Evolutionary conservation across 805 yeast genomes (phyloP).

Genomic region (Pichia cabralensis): DNA sequence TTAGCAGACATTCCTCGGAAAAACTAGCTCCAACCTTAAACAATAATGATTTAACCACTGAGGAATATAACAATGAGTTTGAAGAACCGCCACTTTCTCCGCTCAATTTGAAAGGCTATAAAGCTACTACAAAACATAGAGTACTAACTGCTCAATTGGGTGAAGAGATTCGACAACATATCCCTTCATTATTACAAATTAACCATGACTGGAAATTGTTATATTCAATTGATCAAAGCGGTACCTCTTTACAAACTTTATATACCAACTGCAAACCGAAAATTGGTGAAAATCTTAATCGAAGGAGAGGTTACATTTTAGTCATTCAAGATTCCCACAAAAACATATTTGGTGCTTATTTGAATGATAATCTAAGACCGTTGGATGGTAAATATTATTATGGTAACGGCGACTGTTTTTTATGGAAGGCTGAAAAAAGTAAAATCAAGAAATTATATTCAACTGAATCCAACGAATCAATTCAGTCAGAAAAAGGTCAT

Average conservation of each 20-base stretch:
- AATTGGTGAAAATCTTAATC: slow-evolving; percentile 24
- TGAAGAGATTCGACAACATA: slow-evolving; percentile 56
- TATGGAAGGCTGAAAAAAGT: slow-evolving; percentile 65
- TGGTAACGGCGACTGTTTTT: slow-evolving; percentile 93
- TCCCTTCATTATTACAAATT: slow-evolving; percentile 75
- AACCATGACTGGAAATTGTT: slow-evolving; percentile 66
- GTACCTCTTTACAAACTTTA: slow-evolving; percentile 74
- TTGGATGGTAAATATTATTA: slow-evolving; percentile 66
- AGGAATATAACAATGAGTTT: background rate
- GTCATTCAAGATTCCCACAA: slow-evolving; percentile 57
- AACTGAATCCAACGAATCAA: background rate
- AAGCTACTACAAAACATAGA: slow-evolving; percentile 42
- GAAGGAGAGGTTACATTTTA: slow-evolving; percentile 57
- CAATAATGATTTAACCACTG: background rate
- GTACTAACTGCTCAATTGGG: slow-evolving; percentile 53
- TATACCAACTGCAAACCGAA: slow-evolving; percentile 47
- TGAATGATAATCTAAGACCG: slow-evolving; percentile 64
- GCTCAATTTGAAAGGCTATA: slow-evolving; percentile 51
- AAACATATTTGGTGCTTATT: slow-evolving; percentile 66
- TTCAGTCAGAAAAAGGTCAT: too few relatives aligned
- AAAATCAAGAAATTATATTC: slow-evolving; percentile 20
- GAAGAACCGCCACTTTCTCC: slow-evolving; percentile 41
- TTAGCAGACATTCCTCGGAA: background rate
- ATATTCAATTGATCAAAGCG: slow-evolving; percentile 88
- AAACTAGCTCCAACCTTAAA: background rate